phyloP scores from a whole-genome alignment of 2,329 filamentous ascomycete species.

The Colletotrichum sp. region DNA sequence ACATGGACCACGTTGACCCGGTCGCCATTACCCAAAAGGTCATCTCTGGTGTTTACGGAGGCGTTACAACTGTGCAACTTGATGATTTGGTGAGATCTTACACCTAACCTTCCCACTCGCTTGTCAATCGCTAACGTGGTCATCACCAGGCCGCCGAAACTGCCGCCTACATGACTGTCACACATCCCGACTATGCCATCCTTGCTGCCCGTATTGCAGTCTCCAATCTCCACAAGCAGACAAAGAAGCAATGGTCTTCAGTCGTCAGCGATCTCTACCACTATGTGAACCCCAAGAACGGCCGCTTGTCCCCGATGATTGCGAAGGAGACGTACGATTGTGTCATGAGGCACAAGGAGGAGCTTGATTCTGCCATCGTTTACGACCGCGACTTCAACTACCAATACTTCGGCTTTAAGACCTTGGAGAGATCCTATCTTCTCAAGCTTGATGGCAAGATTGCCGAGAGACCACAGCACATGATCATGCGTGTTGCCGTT shows the following conservation, averaged over 20 bases:
- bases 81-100: constrained; percentile 85
- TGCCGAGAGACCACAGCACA: constrained; percentile 96
- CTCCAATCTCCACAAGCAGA: constrained; percentile 99
- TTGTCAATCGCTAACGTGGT: constrained; percentile 20
- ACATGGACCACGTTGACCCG: constrained; percentile 92
- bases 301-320: constrained; percentile 88
- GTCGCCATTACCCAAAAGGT: constrained; percentile 99
- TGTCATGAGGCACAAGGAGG: constrained; percentile 94
- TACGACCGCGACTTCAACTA: constrained; percentile 99
- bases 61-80: constrained; percentile 94
- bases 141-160: constrained; percentile 86
- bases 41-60: constrained; percentile 98
- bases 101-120: background rate
- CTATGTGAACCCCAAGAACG: constrained; percentile 95
- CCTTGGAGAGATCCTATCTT: constrained; percentile 95
- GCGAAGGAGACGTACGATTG: constrained; percentile 88
- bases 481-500: constrained; percentile 99
- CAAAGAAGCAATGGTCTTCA: constrained; percentile 99
- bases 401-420: constrained; percentile 99
- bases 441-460: constrained; percentile 95
- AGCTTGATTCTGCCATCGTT: constrained; percentile 98
- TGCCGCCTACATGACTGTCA: constrained; percentile 99
- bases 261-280: constrained; percentile 93
- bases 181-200: constrained; percentile 98
- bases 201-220: constrained; percentile 98